Evolutionary conservation across 768 basidiomycete genomes (phyloP), one percentile per base, ranked within the genome.

Genomic region (Leccinum boreale): DNA sequence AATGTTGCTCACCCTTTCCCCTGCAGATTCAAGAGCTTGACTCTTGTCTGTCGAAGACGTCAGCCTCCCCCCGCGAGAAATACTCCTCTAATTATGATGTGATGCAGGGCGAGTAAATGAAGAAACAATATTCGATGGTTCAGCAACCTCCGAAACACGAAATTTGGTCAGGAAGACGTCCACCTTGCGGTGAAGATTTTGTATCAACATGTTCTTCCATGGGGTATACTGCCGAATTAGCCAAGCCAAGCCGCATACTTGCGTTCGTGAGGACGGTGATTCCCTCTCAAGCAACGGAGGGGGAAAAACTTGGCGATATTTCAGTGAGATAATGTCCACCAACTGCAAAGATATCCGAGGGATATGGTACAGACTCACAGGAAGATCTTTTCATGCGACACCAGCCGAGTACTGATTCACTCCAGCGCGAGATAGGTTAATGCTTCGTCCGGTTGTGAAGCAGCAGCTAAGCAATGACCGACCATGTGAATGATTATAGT

Each of bases 101-200:
- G 11, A 31, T 31, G 64, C 10, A 66, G 7, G 7, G 64, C 55
- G 11, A 65, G 60, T 65, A 24, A 21, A 35, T 4, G 26, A 51
- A 36, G 33, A 46, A 46, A 36, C 33, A 5, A n/a, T n/a, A 8
- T n/a, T n/a, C 39, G 45, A 23, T 4, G 21, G 17, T 60, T 57
- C 10, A 62, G 15, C 14, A 54, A 52, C 4, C 55, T 62, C 50
- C 52, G 39, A 44, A 62, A 54, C 10, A 67, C 61, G 14, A 68
- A 58, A 58, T 7, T 59, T 62, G 7, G 67, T 44, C 6, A 65
- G 65, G 24, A 66, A 54, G 31, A 62, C 35, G n/a, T 58, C 58
- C 64, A 65, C 28, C 61, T 55, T 11, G 17, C 21, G 4, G 57
- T 21, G 44, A 55, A 47, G 39, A 23, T 57, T 63, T 12, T 21